Conservation (phyloP, 345 rosid species). For the Eutrema heterophyllum region DNA sequence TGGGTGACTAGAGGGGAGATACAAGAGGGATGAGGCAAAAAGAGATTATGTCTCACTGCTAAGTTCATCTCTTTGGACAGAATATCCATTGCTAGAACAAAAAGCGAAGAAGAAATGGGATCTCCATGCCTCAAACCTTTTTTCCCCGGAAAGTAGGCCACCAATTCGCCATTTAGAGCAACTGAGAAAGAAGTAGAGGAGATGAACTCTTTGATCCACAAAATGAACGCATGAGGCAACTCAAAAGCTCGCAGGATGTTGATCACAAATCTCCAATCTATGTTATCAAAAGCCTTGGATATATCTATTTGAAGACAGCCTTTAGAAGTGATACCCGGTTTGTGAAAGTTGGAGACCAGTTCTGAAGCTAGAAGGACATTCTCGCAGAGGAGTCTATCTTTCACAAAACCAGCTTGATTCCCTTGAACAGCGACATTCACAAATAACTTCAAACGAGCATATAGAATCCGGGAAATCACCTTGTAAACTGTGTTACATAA, state of each 20-base stretch:
- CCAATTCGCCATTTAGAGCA: not conserved
- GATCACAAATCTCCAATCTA: not conserved
- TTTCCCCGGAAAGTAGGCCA: not conserved
- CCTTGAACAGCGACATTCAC: not conserved
- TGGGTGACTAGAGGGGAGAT: no score
- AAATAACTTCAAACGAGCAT: no score
- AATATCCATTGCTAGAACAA: not conserved
- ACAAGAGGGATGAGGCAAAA: no score
- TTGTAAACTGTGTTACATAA: not conserved
- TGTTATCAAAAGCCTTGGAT: not conserved
- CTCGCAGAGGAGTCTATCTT: not conserved
- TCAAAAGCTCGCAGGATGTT: not conserved
- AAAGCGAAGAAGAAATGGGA: not conserved
- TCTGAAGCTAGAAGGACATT: not conserved
- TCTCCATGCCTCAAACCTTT: not conserved
- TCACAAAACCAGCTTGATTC: not conserved
- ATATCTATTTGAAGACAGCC: not conserved
- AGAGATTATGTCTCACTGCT: no score
- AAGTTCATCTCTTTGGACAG: no score
- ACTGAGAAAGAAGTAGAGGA: not conserved
- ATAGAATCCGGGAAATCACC: not conserved
- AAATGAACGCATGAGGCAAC: not conserved
- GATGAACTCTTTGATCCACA: not conserved
- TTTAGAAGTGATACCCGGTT: fast-evolving
- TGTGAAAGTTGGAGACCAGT: not conserved